Percentiles rank a stretch among this genome's conserved stretches.
Evolutionary conservation across 1,139 yeast species (phyloP).

Genomic region (Lodderomyces jiufengensis): DNA sequence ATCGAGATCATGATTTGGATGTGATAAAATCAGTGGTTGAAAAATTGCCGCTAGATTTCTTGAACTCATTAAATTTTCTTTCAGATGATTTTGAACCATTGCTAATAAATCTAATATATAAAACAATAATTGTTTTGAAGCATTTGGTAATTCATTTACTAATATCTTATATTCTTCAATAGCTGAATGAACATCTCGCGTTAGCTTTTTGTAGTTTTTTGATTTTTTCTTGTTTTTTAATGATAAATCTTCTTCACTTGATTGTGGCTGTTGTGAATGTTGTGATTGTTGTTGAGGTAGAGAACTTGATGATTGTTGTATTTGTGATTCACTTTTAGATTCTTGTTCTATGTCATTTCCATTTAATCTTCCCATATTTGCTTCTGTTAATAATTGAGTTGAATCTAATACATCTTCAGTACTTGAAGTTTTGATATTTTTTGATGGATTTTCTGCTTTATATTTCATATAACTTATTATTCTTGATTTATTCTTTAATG

Average conservation of each 20-base stretch:
- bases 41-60: conserved; percentile 92
- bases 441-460: conserved; percentile 44
- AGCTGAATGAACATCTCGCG: conserved; percentile 65
- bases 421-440: conserved; percentile 15
- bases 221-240: conserved; percentile 17
- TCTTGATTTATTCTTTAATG: conserved; percentile 58
- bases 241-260: conserved; percentile 8
- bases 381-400: conserved; percentile 30
- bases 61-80: conserved; percentile 85
- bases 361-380: conserved; percentile 27
- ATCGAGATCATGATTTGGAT: conserved; percentile 86
- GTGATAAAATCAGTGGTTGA: conserved; percentile 91
- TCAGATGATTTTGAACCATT: conserved; percentile 76
- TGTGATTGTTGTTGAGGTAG: conserved; percentile 2
- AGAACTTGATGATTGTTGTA: conserved; percentile 1
- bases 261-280: background rate
- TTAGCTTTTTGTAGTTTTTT: conserved; percentile 40
- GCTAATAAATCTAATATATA: conserved; percentile 85
- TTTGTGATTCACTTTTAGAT: background rate
- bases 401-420: conserved; percentile 14
- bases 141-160: conserved; percentile 62
- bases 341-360: background rate
- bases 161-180: conserved; percentile 67
- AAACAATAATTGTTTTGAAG: conserved; percentile 79
- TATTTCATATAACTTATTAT: conserved; percentile 61